phyloP scores from a whole-genome alignment of 2,329 filamentous ascomycete species.

The Teratosphaeria destructans region DNA sequence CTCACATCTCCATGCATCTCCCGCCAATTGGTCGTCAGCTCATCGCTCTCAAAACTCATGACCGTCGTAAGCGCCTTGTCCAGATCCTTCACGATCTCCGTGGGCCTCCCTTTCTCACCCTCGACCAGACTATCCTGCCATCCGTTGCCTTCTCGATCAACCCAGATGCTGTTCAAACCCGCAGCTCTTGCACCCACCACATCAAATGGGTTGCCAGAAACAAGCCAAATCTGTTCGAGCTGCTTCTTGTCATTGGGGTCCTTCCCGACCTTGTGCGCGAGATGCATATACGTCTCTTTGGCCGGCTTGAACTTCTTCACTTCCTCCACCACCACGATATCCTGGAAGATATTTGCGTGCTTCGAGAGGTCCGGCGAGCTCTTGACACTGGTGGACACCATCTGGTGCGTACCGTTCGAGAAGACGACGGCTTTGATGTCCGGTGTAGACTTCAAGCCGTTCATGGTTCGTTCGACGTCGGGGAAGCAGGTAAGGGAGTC shows the following conservation, averaged over 20 bases:
- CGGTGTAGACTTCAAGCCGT: conserved; percentile 30
- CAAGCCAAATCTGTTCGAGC: conserved; percentile 51
- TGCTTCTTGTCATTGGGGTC: conserved; percentile 28
- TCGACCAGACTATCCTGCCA: conserved; percentile 55
- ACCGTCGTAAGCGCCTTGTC: conserved; percentile 41
- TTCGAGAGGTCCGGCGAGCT: conserved; percentile 46
- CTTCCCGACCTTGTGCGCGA: conserved; percentile 43
- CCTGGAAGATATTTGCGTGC: conserved; percentile 39
- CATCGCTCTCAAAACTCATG: conserved; percentile 3
- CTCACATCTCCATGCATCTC: conserved; percentile 7
- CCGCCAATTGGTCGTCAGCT: conserved; percentile 5
- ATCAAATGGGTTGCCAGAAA: conserved; percentile 67
- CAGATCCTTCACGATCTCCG: conserved; percentile 44
- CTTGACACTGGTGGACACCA: conserved; percentile 52
- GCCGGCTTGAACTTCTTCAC: conserved; percentile 55
- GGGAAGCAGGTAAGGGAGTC: conserved; percentile 54
- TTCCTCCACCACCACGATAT: conserved; percentile 52
- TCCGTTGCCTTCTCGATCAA: conserved; percentile 51
- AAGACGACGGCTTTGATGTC: conserved; percentile 52
- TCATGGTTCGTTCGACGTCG: conserved; percentile 49
- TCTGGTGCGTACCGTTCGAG: conserved; percentile 56
- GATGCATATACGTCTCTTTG: conserved; percentile 49
- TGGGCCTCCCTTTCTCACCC: conserved; percentile 36
- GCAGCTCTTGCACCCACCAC: conserved; percentile 51
- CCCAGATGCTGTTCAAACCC: conserved; percentile 56